Conservation (phyloP, 2,329 filamentous ascomycete species). For the Trichoderma harzianum region DNA sequence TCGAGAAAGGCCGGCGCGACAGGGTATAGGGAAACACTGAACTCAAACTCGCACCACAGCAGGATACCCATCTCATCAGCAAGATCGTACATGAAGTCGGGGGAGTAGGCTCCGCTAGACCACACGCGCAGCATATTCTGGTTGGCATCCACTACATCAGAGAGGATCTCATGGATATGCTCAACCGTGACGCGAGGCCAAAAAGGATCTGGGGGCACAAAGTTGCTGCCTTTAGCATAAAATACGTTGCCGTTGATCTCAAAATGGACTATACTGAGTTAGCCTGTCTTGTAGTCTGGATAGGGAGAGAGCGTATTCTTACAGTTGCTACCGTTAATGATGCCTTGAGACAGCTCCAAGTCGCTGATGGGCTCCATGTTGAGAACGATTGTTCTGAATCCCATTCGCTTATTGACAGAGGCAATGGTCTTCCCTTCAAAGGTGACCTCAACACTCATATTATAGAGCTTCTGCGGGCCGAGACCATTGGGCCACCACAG, state of each 20-base stretch:
- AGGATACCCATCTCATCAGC: conserved; percentile 2
- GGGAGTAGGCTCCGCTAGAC: background rate
- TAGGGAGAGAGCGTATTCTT: background rate
- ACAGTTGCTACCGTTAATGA: conserved; percentile 7
- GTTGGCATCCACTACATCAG: background rate
- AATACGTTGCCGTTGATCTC: background rate
- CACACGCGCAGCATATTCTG: conserved; percentile 7
- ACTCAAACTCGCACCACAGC: conserved; percentile 6
- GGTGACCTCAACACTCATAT: background rate
- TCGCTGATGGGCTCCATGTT: conserved; percentile 8
- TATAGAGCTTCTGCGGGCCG: background rate
- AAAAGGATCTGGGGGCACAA: background rate
- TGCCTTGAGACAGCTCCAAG: background rate
- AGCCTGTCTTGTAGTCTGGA: background rate
- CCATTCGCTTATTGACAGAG: background rate
- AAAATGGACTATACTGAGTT: background rate
- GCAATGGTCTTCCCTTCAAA: background rate
- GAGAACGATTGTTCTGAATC: background rate
- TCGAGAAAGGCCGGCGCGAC: background rate
- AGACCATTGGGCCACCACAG: conserved; percentile 7
- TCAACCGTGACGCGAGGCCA: background rate
- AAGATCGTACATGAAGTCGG: conserved; percentile 4
- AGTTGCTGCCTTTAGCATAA: conserved; percentile 5
- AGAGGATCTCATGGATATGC: background rate
- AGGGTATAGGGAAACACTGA: conserved; percentile 1